Evolutionary conservation across 2,329 filamentous ascomycete species (phyloP).

Genomic region (Beauveria pseudobassiana): DNA sequence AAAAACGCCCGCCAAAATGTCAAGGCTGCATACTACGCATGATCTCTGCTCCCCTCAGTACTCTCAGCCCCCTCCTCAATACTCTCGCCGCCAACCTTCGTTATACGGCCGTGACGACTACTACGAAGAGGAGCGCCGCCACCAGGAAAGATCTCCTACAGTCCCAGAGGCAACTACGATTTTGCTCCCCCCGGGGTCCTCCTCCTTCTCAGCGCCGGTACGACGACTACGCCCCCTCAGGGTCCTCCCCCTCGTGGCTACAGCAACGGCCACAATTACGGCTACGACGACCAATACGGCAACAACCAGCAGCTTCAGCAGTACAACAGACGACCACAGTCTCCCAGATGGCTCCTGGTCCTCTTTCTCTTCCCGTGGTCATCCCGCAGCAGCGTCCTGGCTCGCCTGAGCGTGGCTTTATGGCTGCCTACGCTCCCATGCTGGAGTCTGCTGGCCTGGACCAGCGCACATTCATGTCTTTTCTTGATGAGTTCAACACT

Average conservation of each 20-base stretch:
- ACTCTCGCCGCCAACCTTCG: constrained; percentile 2
- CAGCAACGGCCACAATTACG: constrained; percentile 1
- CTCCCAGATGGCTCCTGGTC: constrained; percentile 9
- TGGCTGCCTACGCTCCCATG: constrained; percentile 12
- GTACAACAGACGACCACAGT: constrained; percentile 5
- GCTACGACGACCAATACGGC: constrained; percentile 1
- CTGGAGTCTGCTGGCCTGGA: constrained; percentile 11
- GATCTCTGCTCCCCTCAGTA: constrained; percentile 9
- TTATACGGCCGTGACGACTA: constrained; percentile 3
- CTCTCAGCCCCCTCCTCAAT: constrained; percentile 9
- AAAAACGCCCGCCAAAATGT: background rate
- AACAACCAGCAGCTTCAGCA: constrained; percentile 9
- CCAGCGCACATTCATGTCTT: constrained; percentile 11
- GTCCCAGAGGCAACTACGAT: constrained; percentile 2
- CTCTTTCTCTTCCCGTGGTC: constrained; percentile 10
- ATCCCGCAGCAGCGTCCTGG: constrained; percentile 13
- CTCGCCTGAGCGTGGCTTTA: constrained; percentile 12
- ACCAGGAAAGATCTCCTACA: constrained; percentile 5
- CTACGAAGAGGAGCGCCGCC: constrained; percentile 9
- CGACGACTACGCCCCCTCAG: constrained; percentile 7
- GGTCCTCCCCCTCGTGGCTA: constrained; percentile 4
- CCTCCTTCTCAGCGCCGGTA: constrained; percentile 8
- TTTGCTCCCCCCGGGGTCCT: constrained; percentile 8
- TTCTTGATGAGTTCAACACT: constrained; percentile 12
- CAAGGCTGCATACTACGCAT: constrained; percentile 10